Percentiles rank a stretch among this genome's conserved stretches.
phyloP scores from a whole-genome alignment of 1,284 basidiomycete genomes.

The Vanrija humicola region DNA sequence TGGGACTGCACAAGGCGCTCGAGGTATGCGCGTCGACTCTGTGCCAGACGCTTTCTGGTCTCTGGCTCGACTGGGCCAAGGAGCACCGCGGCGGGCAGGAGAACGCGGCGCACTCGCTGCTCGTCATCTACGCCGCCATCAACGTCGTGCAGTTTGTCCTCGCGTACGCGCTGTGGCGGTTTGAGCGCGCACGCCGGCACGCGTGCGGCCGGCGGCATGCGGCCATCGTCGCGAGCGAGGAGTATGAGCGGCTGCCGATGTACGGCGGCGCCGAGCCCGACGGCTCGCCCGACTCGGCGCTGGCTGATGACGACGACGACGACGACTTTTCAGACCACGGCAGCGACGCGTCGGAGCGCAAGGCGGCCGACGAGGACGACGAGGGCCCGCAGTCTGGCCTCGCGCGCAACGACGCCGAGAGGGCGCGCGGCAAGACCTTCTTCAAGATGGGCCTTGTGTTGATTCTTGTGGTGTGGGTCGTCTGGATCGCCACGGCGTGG shows the following conservation, averaged over 20 bases:
- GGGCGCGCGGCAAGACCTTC: conserved; percentile 12
- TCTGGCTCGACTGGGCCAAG: conserved; percentile 56
- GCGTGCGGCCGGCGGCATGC: background rate
- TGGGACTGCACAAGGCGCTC: conserved; percentile 72
- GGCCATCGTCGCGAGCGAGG: conserved; percentile 1
- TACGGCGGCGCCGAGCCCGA: conserved; percentile 16
- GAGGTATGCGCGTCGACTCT: conserved; percentile 68
- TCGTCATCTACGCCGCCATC: conserved; percentile 59
- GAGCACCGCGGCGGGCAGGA: conserved; percentile 28
- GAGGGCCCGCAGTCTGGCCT: conserved; percentile 14
- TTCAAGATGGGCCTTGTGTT: conserved; percentile 47
- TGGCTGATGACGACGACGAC: conserved; percentile 7
- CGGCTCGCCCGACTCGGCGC: background rate
- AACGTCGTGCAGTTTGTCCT: conserved; percentile 61
- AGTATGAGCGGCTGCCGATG: conserved; percentile 26
- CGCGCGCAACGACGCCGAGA: conserved; percentile 18
- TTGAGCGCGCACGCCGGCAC: conserved; percentile 32
- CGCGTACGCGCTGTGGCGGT: conserved; percentile 53
- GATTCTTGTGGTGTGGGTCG: conserved; percentile 60
- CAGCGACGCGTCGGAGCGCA: background rate
- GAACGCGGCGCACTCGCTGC: conserved; percentile 50
- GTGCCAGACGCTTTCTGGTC: conserved; percentile 64
- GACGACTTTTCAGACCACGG: conserved; percentile 3
- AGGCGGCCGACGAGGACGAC: conserved; percentile 1
- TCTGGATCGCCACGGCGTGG: conserved; percentile 61